Conservation (phyloP, 495 filamentous ascomycete species). For the Neurospora sublineolata region DNA sequence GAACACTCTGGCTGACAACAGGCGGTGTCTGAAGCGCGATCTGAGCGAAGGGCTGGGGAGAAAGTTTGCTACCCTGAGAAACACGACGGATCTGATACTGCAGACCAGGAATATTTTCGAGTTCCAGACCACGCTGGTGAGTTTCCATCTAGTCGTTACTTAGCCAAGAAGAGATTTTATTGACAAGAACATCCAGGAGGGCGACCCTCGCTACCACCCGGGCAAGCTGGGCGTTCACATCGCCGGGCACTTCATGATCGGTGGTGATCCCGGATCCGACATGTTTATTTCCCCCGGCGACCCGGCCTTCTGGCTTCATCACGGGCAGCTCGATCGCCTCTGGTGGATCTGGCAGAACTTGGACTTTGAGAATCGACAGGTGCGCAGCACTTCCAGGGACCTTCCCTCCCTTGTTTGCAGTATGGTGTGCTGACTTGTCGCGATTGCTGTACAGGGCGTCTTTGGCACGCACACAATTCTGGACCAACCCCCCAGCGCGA, state of each 20-base stretch:
- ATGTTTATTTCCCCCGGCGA: slow-evolving; percentile 48
- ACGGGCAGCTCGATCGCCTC: slow-evolving; percentile 50
- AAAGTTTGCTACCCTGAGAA: slow-evolving; percentile 35
- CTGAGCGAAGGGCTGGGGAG: slow-evolving; percentile 37
- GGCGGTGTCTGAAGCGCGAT: slow-evolving; percentile 56
- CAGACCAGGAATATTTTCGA: slow-evolving; percentile 31
- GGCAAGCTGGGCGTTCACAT: slow-evolving; percentile 42
- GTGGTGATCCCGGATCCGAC: slow-evolving; percentile 46
- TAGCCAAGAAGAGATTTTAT: neutral
- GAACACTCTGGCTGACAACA: slow-evolving; percentile 31
- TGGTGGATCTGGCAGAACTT: slow-evolving; percentile 61
- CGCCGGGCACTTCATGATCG: slow-evolving; percentile 52
- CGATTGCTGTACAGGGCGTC: slow-evolving; percentile 22
- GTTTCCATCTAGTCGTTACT: slow-evolving; percentile 2
- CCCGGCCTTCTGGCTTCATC: slow-evolving; percentile 58
- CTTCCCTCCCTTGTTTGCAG: slow-evolving; percentile 41
- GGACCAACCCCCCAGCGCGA: slow-evolving; percentile 28
- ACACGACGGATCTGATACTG: slow-evolving; percentile 36
- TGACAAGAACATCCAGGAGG: slow-evolving; percentile 15
- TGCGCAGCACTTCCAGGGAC: slow-evolving; percentile 26
- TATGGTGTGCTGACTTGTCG: neutral
- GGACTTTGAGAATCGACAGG: slow-evolving; percentile 31
- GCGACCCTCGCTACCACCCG: slow-evolving; percentile 31
- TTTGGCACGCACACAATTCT: slow-evolving; percentile 17
- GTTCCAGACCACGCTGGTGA: slow-evolving; percentile 39